Conservation (phyloP, 2,329 filamentous ascomycete species). For the Corynespora cassiicola region DNA sequence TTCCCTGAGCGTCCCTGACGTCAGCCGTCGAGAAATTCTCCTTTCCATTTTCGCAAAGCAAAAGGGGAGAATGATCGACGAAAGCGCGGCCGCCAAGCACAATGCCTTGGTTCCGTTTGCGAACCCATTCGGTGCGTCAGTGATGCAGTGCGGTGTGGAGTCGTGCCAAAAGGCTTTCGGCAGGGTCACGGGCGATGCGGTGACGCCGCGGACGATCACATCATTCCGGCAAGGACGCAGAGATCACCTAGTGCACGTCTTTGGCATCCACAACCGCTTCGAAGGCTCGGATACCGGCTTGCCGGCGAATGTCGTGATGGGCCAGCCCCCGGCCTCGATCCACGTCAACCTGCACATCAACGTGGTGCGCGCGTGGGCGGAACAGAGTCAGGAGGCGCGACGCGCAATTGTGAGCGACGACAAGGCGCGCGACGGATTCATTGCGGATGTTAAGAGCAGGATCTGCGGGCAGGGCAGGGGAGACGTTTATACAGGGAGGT, state of each 20-base stretch:
- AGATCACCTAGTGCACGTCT: conserved; percentile 27
- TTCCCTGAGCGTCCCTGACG: conserved; percentile 16
- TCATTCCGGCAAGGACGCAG: conserved; percentile 23
- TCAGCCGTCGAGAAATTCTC: conserved; percentile 20
- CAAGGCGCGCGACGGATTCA: conserved; percentile 18
- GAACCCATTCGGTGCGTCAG: conserved; percentile 33
- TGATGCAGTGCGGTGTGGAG: conserved; percentile 30
- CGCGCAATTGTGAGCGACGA: conserved; percentile 9
- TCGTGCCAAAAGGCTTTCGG: conserved; percentile 22
- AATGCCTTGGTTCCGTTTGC: conserved; percentile 26
- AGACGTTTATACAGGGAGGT: conserved; percentile 23
- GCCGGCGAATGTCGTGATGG: conserved; percentile 23
- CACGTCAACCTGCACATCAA: conserved; percentile 36
- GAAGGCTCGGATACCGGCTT: conserved; percentile 31
- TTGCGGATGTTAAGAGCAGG: conserved; percentile 17
- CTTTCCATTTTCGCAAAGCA: conserved; percentile 33
- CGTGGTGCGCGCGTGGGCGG: conserved; percentile 32
- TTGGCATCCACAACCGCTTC: conserved; percentile 25
- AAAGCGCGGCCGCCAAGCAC: conserved; percentile 10
- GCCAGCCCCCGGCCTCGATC: conserved; percentile 25
- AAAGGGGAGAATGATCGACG: conserved; percentile 13
- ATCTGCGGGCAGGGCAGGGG: conserved; percentile 28
- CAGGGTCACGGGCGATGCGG: neutral
- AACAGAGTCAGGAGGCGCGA: conserved; percentile 7
- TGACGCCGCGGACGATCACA: conserved; percentile 7